Evolutionary conservation across 148 eudicot species (phyloP).

Genomic region (Silene uniflora): DNA sequence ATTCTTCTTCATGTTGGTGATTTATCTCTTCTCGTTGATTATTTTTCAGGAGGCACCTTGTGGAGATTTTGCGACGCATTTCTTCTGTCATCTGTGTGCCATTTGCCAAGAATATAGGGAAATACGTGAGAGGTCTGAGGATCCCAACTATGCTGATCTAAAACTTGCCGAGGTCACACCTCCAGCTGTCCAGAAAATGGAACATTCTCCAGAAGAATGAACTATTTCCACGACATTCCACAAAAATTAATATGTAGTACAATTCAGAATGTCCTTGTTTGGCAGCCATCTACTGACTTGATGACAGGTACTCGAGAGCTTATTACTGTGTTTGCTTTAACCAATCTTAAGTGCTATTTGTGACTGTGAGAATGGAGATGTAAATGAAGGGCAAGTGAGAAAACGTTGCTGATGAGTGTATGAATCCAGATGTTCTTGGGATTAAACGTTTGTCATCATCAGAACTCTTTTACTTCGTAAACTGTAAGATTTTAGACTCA

Average conservation of each 20-base stretch:
- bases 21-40: background rate
- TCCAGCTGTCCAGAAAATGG: conserved; percentile 77
- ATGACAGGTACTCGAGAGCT: background rate
- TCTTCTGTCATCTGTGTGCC: conserved; percentile 88
- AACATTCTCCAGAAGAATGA: conserved; percentile 30
- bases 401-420: background rate
- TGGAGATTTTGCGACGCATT: conserved; percentile 82
- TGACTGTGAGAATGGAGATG: background rate
- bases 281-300: background rate
- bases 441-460: too few species aligned
- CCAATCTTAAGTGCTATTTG: background rate
- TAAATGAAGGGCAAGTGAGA: background rate
- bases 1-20: background rate
- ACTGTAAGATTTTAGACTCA: background rate
- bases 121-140: conserved; percentile 63
- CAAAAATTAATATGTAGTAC: background rate
- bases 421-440: background rate
- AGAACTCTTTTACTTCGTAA: too few species aligned
- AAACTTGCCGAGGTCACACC: conserved; percentile 44
- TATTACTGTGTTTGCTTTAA: background rate
- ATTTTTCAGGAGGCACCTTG: conserved; percentile 78
- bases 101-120: conserved; percentile 91
- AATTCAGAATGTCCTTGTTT: too few species aligned
- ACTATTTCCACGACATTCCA: background rate
- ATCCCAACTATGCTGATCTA: conserved; percentile 35